Evolutionary conservation across 768 basidiomycete species (phyloP).

Genomic region (Epithele typhae): DNA sequence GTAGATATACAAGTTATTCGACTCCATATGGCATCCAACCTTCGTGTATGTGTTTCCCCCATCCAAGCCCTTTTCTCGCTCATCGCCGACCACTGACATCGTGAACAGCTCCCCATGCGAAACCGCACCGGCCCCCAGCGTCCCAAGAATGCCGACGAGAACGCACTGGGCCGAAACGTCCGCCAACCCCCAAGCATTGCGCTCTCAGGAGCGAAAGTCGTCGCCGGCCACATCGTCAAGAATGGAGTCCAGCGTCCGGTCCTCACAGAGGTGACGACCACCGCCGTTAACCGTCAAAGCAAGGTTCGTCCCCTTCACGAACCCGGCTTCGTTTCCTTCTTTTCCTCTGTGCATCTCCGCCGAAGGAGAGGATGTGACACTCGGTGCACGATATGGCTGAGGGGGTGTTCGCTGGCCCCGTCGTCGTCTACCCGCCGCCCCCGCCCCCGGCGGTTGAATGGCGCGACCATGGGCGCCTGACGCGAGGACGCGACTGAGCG

Average conservation of each 20-base stretch:
- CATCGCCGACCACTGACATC: constrained; percentile 1
- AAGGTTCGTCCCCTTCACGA: constrained; percentile 45
- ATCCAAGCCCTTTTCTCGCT: no score
- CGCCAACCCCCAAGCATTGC: constrained; percentile 56
- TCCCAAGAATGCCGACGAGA: constrained; percentile 69
- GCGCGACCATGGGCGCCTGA: constrained; percentile 2
- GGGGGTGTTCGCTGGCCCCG: no score
- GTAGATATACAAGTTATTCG: constrained; percentile 14
- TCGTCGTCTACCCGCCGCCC: no score
- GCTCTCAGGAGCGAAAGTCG: constrained; percentile 43
- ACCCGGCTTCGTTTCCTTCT: constrained; percentile 2
- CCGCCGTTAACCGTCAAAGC: constrained; percentile 57
- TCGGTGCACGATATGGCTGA: no score
- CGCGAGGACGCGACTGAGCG: constrained; percentile 1
- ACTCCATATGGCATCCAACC: constrained; percentile 52
- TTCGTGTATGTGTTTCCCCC: constrained; percentile 45
- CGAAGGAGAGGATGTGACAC: no score
- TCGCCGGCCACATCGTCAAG: constrained; percentile 45
- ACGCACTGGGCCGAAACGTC: constrained; percentile 62
- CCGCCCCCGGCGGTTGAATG: constrained; percentile 1
- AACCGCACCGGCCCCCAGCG: constrained; percentile 61
- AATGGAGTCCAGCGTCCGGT: constrained; percentile 58
- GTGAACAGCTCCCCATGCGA: constrained; percentile 58
- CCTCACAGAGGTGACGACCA: constrained; percentile 77
- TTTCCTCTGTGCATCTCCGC: no score